phyloP scores from a whole-genome alignment of 805 yeast species.

The Isabelozyma gotoi region DNA sequence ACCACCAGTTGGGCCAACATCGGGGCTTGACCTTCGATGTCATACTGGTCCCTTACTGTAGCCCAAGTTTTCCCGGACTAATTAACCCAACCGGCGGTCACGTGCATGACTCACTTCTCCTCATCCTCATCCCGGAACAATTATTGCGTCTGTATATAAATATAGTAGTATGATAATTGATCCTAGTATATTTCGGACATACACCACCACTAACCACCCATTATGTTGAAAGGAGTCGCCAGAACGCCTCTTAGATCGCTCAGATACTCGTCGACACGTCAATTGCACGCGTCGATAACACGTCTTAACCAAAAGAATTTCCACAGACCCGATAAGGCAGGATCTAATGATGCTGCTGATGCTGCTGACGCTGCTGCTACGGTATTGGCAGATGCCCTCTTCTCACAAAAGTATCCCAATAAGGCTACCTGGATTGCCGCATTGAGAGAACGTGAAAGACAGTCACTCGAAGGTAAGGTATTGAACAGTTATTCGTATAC shows the following conservation, averaged over 20 bases:
- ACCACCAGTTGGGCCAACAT: neutral
- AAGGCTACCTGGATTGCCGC: slow-evolving; percentile 87
- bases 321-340: slow-evolving; percentile 36
- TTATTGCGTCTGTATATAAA: neutral
- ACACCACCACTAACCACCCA: neutral
- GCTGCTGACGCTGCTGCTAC: slow-evolving; percentile 80
- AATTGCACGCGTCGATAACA: neutral
- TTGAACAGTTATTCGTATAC: slow-evolving; percentile 71
- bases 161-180: neutral
- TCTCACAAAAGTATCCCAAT: slow-evolving; percentile 43
- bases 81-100: neutral
- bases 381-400: slow-evolving; percentile 58
- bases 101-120: neutral
- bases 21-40: no score
- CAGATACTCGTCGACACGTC: neutral
- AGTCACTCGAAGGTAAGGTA: slow-evolving; percentile 69
- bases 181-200: no score
- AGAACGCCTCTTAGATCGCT: neutral
- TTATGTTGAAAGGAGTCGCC: neutral
- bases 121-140: neutral
- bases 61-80: neutral
- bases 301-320: slow-evolving; percentile 14
- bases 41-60: no score
- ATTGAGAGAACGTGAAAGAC: slow-evolving; percentile 66
- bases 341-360: slow-evolving; percentile 51